A percentile compares a stretch with the other conserved stretches of the same genome.
These are phyloP conservation scores for Echinochloa phyllopogon DNA, from an alignment of 176 grass and related monocot genomes.

Conservation along the genomic window DNA sequence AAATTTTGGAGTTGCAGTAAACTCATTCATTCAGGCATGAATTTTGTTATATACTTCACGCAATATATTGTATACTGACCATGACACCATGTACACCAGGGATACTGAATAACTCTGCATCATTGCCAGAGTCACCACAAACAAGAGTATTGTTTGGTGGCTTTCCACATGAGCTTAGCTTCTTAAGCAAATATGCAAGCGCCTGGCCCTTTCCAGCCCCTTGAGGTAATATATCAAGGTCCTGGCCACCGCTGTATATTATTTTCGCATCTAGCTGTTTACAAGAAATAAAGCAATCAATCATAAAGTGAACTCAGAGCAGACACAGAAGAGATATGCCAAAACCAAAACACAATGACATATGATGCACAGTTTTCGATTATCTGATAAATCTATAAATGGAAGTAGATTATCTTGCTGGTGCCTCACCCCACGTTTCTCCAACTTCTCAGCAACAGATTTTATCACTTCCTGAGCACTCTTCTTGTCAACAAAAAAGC, in stretches of 20 bases:
- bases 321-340: neutral
- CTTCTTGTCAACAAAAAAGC: conserved; percentile 71
- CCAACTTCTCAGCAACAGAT: conserved; percentile 57
- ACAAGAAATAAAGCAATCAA: conserved; percentile 26
- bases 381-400: too few relatives aligned
- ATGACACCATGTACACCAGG: conserved; percentile 82
- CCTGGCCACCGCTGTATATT: conserved; percentile 83
- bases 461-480: conserved; percentile 64
- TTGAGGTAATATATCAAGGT: conserved; percentile 80
- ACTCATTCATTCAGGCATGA: neutral
- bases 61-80: conserved; percentile 52
- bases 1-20: conserved; percentile 38
- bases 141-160: conserved; percentile 63
- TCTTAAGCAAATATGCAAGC: conserved; percentile 84
- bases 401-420: too few relatives aligned
- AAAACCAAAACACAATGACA: neutral
- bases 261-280: conserved; percentile 89
- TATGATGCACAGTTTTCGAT: neutral
- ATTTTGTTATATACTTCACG: conserved; percentile 21
- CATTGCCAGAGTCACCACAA: neutral
- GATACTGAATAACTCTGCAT: conserved; percentile 86
- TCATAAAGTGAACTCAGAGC: neutral
- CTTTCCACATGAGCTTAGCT: conserved; percentile 71
- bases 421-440: conserved; percentile 56
- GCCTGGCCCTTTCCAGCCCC: conserved; percentile 87